Evolutionary conservation across 1,284 basidiomycete species (phyloP).

Genomic region (Filobasidium uniguttulatum): DNA sequence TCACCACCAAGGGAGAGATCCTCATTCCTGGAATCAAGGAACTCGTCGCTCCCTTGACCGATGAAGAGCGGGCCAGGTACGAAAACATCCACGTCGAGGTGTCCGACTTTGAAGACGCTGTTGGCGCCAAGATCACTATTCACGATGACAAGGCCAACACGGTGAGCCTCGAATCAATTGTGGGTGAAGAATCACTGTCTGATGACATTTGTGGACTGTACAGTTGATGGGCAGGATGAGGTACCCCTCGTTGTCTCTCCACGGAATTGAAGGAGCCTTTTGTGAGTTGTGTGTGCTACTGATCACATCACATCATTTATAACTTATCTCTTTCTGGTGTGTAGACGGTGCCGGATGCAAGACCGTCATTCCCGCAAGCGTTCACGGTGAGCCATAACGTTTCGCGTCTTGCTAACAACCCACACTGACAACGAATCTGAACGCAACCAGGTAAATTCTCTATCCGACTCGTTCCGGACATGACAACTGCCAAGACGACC

Average conservation of each 20-base stretch:
- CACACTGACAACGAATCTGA: background rate
- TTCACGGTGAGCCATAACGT: slow-evolving; percentile 46
- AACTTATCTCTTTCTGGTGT: background rate
- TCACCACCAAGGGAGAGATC: slow-evolving; percentile 68
- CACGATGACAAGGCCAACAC: slow-evolving; percentile 69
- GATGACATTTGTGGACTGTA: background rate
- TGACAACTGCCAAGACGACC: slow-evolving; percentile 58
- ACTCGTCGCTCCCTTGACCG: slow-evolving; percentile 62
- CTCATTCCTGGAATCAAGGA: slow-evolving; percentile 84
- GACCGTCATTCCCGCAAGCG: slow-evolving; percentile 88
- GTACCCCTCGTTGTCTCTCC: slow-evolving; percentile 75
- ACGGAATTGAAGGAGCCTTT: slow-evolving; percentile 97
- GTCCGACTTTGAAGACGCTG: slow-evolving; percentile 62
- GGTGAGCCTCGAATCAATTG: slow-evolving; percentile 16
- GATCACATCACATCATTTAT: slow-evolving; percentile 18
- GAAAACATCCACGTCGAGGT: slow-evolving; percentile 56
- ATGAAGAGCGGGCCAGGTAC: slow-evolving; percentile 61
- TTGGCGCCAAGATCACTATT: slow-evolving; percentile 63
- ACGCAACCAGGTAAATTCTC: slow-evolving; percentile 56
- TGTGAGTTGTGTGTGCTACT: slow-evolving; percentile 35
- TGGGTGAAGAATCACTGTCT: background rate
- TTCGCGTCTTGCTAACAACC: background rate
- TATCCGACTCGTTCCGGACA: slow-evolving; percentile 72
- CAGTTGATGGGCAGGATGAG: slow-evolving; percentile 72
- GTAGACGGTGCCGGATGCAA: slow-evolving; percentile 58